These are phyloP conservation scores for Colletotrichum sp. DNA, from an alignment of 2,329 filamentous ascomycete genomes.

Conservation along the genomic window DNA sequence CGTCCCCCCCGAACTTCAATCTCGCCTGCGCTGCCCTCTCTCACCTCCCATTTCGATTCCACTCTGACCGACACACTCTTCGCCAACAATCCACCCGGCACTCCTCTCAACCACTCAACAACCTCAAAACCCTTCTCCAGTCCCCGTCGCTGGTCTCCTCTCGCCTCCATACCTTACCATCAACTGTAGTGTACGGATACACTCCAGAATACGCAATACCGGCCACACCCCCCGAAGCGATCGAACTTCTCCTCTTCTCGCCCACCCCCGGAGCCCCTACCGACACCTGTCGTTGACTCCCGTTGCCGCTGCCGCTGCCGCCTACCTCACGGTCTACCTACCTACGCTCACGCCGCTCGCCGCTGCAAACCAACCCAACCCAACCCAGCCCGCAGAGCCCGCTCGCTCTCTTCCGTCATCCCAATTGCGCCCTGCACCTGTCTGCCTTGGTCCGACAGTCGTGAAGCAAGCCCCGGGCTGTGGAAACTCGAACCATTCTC, in stretches of 20 bases:
- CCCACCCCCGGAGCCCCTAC: not conserved
- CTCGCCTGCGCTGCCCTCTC: slow-evolving; percentile 3
- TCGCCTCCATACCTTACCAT: not conserved
- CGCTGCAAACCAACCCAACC: not conserved
- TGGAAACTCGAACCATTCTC: slow-evolving; percentile 19
- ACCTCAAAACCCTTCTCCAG: not conserved
- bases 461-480: slow-evolving; percentile 19
- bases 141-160: slow-evolving; percentile 1
- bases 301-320: not conserved
- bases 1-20: slow-evolving; percentile 6
- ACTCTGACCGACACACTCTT: not conserved
- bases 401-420: not conserved
- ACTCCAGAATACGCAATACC: not conserved
- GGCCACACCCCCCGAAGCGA: not conserved
- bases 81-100: not conserved
- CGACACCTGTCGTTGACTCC: not conserved
- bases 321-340: not conserved
- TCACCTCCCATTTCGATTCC: not conserved
- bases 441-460: slow-evolving; percentile 15
- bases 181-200: not conserved
- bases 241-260: not conserved
- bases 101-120: not conserved
- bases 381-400: not conserved
- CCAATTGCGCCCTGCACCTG: not conserved
- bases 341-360: not conserved